These are phyloP conservation scores for Pascua guehoae DNA, from an alignment of 1,284 basidiomycete species.

Conservation along the genomic window DNA sequence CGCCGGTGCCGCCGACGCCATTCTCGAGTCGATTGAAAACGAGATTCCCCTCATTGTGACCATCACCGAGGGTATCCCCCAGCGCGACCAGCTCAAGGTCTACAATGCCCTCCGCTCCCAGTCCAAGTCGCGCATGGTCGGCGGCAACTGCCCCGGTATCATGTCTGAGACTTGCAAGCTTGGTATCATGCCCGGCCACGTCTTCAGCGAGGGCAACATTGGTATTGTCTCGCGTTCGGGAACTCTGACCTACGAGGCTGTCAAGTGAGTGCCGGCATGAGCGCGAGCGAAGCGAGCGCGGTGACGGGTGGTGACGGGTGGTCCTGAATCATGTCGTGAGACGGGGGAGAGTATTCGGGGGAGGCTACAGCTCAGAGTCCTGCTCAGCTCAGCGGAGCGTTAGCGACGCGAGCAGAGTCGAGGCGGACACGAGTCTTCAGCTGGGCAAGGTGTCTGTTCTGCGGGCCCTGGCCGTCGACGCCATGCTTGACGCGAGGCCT, in stretches of 20 bases:
- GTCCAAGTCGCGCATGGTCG: constrained; percentile 89
- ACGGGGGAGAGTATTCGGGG: no score
- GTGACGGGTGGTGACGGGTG: no score
- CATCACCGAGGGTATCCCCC: constrained; percentile 96
- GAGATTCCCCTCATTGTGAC: constrained; percentile 95
- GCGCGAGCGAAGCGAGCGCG: no score
- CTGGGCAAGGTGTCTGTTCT: no score
- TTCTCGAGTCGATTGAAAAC: constrained; percentile 95
- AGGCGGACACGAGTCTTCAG: no score
- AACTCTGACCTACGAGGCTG: constrained; percentile 57
- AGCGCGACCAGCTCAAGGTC: constrained; percentile 90
- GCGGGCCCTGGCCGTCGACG: no score
- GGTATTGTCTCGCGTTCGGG: constrained; percentile 96
- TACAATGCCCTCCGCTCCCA: constrained; percentile 91
- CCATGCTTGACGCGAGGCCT: no score
- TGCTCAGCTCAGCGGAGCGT: no score
- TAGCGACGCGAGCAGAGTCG: no score
- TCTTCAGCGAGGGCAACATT: constrained; percentile 91
- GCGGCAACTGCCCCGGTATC: constrained; percentile 92
- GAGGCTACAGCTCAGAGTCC: no score
- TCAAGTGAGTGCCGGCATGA: constrained; percentile 39
- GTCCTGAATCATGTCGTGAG: no score
- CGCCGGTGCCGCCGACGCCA: constrained; percentile 85
- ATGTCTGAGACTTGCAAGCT: constrained; percentile 99
- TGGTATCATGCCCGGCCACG: constrained; percentile 98